phyloP scores from a whole-genome alignment of 805 yeast genomes.

The Cyberlindnera samutprakarnensis region DNA sequence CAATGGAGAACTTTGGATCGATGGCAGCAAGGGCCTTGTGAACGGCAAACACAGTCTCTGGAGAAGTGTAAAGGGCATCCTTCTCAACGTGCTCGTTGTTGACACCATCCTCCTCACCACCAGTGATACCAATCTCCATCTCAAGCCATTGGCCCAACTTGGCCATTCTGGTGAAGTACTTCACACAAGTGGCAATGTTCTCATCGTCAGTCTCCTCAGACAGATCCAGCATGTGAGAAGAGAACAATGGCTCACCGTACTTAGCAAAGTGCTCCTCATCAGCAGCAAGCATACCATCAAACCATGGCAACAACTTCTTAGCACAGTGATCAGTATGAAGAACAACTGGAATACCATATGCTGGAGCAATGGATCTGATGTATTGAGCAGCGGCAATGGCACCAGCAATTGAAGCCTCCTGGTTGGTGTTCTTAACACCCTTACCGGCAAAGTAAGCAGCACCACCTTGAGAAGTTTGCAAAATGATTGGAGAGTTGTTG shows the following conservation, averaged over 20 bases:
- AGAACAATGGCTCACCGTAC: constrained; percentile 93
- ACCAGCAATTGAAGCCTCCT: constrained; percentile 91
- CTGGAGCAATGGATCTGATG: constrained; percentile 93
- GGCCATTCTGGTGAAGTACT: constrained; percentile 91
- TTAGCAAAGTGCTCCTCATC: constrained; percentile 86
- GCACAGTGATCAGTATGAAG: constrained; percentile 99
- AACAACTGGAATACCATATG: constrained; percentile 93
- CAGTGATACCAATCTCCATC: constrained; percentile 99
- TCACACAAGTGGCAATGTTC: constrained; percentile 89
- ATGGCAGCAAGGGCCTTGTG: constrained; percentile 84
- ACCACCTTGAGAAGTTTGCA: constrained; percentile 98
- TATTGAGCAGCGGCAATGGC: constrained; percentile 96
- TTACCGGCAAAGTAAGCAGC: constrained; percentile 99
- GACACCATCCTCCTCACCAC: constrained; percentile 99
- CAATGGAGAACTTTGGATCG: constrained; percentile 97
- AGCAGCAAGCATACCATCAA: constrained; percentile 95
- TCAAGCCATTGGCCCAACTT: constrained; percentile 96
- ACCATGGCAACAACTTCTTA: constrained; percentile 95
- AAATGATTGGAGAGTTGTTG: constrained; percentile 86
- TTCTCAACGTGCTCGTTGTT: constrained; percentile 91
- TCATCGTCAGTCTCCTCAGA: constrained; percentile 95
- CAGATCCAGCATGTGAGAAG: constrained; percentile 97
- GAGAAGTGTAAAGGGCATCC: constrained; percentile 84
- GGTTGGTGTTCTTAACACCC: constrained; percentile 92
- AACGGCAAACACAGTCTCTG: constrained; percentile 91